Conservation (phyloP, 495 filamentous ascomycete species). For the Tuber borchii region DNA sequence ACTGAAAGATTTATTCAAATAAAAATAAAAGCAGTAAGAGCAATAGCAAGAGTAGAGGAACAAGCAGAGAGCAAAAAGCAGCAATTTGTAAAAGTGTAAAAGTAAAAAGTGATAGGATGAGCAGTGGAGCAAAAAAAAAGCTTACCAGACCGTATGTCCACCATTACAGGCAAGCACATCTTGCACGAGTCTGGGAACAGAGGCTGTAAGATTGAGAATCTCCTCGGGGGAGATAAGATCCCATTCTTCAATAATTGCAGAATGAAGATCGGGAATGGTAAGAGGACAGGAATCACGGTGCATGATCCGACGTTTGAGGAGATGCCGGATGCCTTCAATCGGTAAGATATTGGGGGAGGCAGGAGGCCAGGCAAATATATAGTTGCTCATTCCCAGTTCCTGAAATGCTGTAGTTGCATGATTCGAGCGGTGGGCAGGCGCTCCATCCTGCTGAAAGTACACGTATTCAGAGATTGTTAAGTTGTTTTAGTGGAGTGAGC, state of each 20-base stretch:
- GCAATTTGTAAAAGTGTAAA: too few relatives aligned
- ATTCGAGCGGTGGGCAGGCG: slow-evolving; percentile 2
- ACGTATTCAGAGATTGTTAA: background rate
- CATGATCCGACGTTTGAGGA: slow-evolving; percentile 8
- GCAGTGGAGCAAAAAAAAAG: too few relatives aligned
- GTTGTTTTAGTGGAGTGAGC: background rate
- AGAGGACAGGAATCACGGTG: background rate
- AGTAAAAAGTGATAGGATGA: too few relatives aligned
- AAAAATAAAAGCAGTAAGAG: too few relatives aligned
- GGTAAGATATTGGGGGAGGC: too few relatives aligned
- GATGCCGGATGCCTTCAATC: too few relatives aligned
- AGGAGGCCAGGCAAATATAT: slow-evolving; percentile 8
- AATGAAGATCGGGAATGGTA: background rate
- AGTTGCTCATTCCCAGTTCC: slow-evolving; percentile 8
- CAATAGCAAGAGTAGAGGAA: too few relatives aligned
- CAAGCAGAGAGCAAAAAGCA: too few relatives aligned
- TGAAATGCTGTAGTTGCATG: background rate
- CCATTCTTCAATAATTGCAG: slow-evolving; percentile 10
- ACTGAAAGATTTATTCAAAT: too few relatives aligned
- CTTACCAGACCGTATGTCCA: too few relatives aligned
- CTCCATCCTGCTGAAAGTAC: slow-evolving; percentile 11
- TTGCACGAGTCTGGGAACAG: background rate
- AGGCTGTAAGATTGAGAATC: too few relatives aligned
- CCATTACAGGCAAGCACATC: too few relatives aligned
- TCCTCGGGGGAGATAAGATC: background rate